phyloP scores from a whole-genome alignment of 2,329 filamentous ascomycete genomes.

The Arthrobotrys sinensis region DNA sequence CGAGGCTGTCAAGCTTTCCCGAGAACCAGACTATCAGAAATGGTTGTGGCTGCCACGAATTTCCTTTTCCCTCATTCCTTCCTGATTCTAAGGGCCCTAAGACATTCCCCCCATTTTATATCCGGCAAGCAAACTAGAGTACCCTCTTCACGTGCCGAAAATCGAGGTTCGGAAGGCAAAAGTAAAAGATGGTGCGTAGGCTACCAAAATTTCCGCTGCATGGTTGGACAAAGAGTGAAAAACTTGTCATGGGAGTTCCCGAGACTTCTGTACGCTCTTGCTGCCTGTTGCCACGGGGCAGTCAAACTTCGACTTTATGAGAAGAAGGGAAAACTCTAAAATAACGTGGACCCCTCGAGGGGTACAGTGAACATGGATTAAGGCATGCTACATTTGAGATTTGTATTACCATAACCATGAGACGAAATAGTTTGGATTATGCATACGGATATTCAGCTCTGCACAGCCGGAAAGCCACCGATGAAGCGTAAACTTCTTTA shows the following conservation, averaged over 20 bases:
- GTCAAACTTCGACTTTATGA: neutral
- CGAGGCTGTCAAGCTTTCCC: slow-evolving; percentile 28
- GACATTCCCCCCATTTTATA: slow-evolving; percentile 1
- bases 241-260: neutral
- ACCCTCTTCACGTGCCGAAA: neutral
- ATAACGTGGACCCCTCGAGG: slow-evolving; percentile 23
- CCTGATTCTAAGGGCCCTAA: neutral
- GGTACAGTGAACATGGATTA: neutral
- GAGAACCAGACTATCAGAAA: slow-evolving; percentile 28
- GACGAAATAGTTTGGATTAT: neutral
- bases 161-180: slow-evolving; percentile 13
- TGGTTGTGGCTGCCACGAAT: slow-evolving; percentile 21
- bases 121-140: neutral
- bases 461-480: neutral
- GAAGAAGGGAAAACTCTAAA: slow-evolving; percentile 17
- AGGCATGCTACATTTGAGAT: neutral
- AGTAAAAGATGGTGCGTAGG: slow-evolving; percentile 9
- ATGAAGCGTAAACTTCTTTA: neutral
- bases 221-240: slow-evolving; percentile 14
- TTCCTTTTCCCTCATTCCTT: neutral
- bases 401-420: slow-evolving; percentile 8
- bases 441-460: slow-evolving; percentile 1
- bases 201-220: neutral
- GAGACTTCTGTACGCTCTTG: neutral
- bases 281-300: slow-evolving; percentile 17